These are phyloP conservation scores for Sporothrix euskadiensis DNA, from an alignment of 2,329 filamentous ascomycete species.

Conservation along the genomic window DNA sequence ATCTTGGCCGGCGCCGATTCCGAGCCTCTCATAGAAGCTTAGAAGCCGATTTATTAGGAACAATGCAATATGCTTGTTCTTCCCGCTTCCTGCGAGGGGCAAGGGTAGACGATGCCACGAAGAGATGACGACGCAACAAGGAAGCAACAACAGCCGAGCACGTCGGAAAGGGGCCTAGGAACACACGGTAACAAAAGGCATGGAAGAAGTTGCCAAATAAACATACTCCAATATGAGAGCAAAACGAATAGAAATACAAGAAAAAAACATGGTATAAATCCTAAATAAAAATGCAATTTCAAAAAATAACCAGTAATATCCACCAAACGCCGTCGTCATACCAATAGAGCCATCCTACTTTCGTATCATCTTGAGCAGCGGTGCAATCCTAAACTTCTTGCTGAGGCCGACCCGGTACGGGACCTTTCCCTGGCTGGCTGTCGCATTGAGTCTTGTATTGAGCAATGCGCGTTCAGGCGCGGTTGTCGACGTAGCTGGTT, in stretches of 20 bases:
- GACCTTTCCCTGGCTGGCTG: constrained; percentile 41
- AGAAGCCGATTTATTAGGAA: background rate
- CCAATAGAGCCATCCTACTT: constrained; percentile 37
- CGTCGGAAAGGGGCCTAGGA: constrained; percentile 16
- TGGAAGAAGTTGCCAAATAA: background rate
- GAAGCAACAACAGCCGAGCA: constrained; percentile 20
- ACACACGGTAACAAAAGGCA: background rate
- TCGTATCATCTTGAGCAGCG: constrained; percentile 52
- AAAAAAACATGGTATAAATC: background rate
- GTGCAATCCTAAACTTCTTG: constrained; percentile 52
- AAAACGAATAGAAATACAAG: background rate
- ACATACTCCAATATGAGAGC: background rate
- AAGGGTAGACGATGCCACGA: background rate
- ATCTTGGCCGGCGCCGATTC: constrained; percentile 25
- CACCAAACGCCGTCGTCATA: background rate
- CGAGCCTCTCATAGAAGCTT: background rate
- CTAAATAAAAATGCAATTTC: background rate
- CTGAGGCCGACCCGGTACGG: constrained; percentile 55
- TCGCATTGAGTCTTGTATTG: constrained; percentile 19
- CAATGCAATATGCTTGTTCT: background rate
- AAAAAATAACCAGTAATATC: background rate
- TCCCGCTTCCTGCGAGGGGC: background rate
- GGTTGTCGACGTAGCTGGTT: background rate
- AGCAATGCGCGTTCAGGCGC: background rate
- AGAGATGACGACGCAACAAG: background rate